Base-by-base conservation (phyloP, 345 rosid species). In the Corymbia maculata region DNA sequence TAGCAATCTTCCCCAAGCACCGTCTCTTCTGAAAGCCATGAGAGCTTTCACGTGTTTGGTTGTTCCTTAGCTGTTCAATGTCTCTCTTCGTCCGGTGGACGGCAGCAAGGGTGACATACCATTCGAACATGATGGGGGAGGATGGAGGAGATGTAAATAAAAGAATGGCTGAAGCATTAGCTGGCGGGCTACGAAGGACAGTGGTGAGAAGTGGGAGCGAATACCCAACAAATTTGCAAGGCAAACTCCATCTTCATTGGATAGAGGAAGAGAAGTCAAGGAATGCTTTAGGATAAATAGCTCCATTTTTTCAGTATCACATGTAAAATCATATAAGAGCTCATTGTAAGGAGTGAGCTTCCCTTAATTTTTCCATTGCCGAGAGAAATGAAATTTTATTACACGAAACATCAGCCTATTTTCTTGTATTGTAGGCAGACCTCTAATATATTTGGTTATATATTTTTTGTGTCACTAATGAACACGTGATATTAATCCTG, bases 271-370 rank as follows among this genome's bases (percentile, higher is more conserved):
- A 9, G 24, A 32, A 32, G 6, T 30, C 4, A 4, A 45, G 79
- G 47, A 26, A 21, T 36, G 82, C 26, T 36, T 70, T 9, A 16
- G 49, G 45, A 24, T 36, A 16, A 36, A 36, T 70, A 70, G 47
- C 47, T 36, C 4, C 11, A 0, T 19, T 70, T 70, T 70, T 68
- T 21, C 22, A 68, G 6, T 68, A 32, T 68, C 8, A 9, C 49
- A 4, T 70, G 82, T 36, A 68, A 15, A 68, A 68, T 68, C 22
- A 0, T 26, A 6, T 0, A 64, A n/a, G 0, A 17, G 26, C 26
- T 70, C 26, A 1, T 36, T 19, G 82, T 36, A 17, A 0, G 47
- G 49, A 9, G 47, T 70, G 26, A 70, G 82, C 82, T 19, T 70
- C 49, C 80, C 82, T 36, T 17, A 36, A 36, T 17, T 15, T 70